These are phyloP conservation scores for Aspergillus amoenus DNA, from an alignment of 2,329 filamentous ascomycete species.

Conservation along the genomic window DNA sequence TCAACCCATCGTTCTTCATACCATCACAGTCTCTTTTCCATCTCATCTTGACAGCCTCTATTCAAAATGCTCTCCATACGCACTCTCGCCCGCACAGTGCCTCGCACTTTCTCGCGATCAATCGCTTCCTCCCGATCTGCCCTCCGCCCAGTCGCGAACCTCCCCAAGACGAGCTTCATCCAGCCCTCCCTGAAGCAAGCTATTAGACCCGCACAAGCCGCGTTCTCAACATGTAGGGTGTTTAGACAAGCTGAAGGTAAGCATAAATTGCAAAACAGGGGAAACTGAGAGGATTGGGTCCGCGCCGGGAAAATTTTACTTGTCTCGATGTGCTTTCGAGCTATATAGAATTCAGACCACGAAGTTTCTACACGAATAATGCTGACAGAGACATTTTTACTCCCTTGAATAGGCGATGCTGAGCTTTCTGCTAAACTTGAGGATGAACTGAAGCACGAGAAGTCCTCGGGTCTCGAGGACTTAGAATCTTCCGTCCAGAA, in stretches of 20 bases:
- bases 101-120: conserved; percentile 60
- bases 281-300: background rate
- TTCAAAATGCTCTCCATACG: conserved; percentile 67
- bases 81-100: conserved; percentile 64
- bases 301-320: background rate
- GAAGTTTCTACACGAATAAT: background rate
- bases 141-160: conserved; percentile 47
- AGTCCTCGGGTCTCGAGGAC: conserved; percentile 72
- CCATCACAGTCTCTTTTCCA: conserved; percentile 9
- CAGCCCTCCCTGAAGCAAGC: conserved; percentile 51
- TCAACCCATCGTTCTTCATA: conserved; percentile 21
- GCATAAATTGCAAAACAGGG: conserved; percentile 3
- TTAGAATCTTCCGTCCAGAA: conserved; percentile 77
- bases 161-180: conserved; percentile 52
- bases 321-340: background rate
- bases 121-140: conserved; percentile 50
- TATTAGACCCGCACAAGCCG: conserved; percentile 41
- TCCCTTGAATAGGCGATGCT: conserved; percentile 57
- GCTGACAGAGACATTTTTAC: background rate
- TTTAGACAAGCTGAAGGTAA: conserved; percentile 49
- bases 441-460: conserved; percentile 80
- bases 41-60: background rate
- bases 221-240: conserved; percentile 47
- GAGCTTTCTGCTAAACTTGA: conserved; percentile 86
- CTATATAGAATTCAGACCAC: background rate